Evolutionary conservation across 1,284 basidiomycete genomes (phyloP).

Genomic region (Singerocomus inundabilis): DNA sequence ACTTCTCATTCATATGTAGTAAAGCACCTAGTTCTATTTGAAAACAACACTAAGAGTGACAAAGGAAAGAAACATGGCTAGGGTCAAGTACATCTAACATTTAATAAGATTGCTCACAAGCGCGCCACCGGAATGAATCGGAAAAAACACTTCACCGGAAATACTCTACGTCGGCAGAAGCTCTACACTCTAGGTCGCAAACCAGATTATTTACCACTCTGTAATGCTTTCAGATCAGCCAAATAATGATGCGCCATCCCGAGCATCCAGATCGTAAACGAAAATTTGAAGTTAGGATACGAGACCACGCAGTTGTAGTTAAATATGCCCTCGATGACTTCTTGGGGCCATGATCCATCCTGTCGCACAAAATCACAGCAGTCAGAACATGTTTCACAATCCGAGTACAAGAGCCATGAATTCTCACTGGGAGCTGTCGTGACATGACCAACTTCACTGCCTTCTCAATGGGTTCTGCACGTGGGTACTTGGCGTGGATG

Average conservation of each 20-base stretch:
- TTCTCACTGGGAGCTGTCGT: slow-evolving; percentile 72
- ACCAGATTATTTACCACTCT: not conserved
- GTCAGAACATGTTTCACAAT: slow-evolving; percentile 1
- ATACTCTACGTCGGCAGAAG: not conserved
- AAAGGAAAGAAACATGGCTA: too few species aligned
- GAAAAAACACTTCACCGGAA: slow-evolving; percentile 13
- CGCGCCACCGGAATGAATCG: slow-evolving; percentile 28
- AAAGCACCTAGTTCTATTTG: too few species aligned
- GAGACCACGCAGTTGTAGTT: slow-evolving; percentile 94
- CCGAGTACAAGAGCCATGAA: not conserved
- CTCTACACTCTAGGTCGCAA: not conserved
- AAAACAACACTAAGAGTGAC: too few species aligned
- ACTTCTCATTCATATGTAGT: too few species aligned
- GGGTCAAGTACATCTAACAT: not conserved
- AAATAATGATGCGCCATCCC: slow-evolving; percentile 73
- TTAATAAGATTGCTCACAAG: slow-evolving; percentile 19
- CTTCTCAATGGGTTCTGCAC: slow-evolving; percentile 78
- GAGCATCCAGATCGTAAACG: slow-evolving; percentile 91
- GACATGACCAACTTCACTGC: slow-evolving; percentile 87
- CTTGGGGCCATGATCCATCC: slow-evolving; percentile 96
- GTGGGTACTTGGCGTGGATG: slow-evolving; percentile 86
- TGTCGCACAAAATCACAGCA: slow-evolving; percentile 28
- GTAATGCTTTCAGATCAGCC: slow-evolving; percentile 38
- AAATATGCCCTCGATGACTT: slow-evolving; percentile 91
- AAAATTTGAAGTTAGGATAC: slow-evolving; percentile 96